phyloP scores from a whole-genome alignment of 148 eudicot species.

The Diospyros kaki region DNA sequence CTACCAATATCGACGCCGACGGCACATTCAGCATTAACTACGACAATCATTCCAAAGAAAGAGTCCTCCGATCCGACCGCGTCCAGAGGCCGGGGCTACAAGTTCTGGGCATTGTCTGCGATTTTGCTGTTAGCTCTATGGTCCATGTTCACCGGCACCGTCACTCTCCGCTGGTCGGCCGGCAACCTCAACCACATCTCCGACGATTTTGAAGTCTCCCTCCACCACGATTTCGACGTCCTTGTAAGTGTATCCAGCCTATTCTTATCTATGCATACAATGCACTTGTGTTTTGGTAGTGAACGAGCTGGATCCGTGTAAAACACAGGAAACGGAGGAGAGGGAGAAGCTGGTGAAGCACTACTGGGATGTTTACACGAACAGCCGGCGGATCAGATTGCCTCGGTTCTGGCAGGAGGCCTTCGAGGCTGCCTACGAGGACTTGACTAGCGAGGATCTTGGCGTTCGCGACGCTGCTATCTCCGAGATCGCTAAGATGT shows the following conservation, averaged over 20 bases:
- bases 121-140: constrained; percentile 78
- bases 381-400: constrained; percentile 52
- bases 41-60: constrained; percentile 27
- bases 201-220: constrained; percentile 39
- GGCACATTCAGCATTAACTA: constrained; percentile 21
- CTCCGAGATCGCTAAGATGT: constrained; percentile 88
- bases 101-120: constrained; percentile 77
- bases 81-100: constrained; percentile 65
- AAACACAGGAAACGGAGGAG: constrained; percentile 85
- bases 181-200: constrained; percentile 49
- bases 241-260: constrained; percentile 27
- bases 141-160: constrained; percentile 94
- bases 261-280: background rate
- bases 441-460: constrained; percentile 60
- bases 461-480: constrained; percentile 62
- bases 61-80: constrained; percentile 27
- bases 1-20: constrained; percentile 52
- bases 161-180: constrained; percentile 82
- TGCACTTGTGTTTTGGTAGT: background rate
- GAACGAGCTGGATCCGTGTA: background rate
- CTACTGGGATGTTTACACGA: constrained; percentile 89
- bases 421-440: constrained; percentile 88
- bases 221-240: constrained; percentile 77
- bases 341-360: constrained; percentile 85
- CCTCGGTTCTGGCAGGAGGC: constrained; percentile 90